Percentiles rank a stretch among this genome's conserved stretches.
Evolutionary conservation across 1,284 basidiomycete species (phyloP).

Genomic region (Ceratobasidium sp.): DNA sequence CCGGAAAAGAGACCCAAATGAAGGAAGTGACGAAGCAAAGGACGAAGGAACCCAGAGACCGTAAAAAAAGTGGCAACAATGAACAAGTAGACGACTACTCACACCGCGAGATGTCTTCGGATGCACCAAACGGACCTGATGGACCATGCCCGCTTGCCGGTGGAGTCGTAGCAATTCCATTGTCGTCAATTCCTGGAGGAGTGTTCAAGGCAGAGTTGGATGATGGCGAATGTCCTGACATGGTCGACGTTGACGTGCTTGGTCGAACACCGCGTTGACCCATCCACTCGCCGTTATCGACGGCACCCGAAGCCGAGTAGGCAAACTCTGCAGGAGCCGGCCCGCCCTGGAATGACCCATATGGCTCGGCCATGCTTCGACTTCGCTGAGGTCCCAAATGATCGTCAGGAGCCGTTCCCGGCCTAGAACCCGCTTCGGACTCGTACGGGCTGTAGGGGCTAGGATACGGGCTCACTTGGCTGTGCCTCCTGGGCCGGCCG

Average conservation of each 20-base stretch:
- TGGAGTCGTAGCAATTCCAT: slow-evolving; percentile 59
- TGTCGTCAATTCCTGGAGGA: slow-evolving; percentile 63
- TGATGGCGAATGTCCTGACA: slow-evolving; percentile 65
- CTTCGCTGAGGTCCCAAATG: slow-evolving; percentile 54
- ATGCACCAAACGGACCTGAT: slow-evolving; percentile 32
- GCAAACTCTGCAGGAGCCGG: slow-evolving; percentile 70
- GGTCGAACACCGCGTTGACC: slow-evolving; percentile 59
- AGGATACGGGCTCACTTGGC: slow-evolving; percentile 81
- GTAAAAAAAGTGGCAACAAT: slow-evolving; percentile 42
- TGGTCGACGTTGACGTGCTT: slow-evolving; percentile 72
- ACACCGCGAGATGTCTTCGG: slow-evolving; percentile 42
- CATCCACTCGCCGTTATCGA: slow-evolving; percentile 43
- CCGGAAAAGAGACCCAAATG: too few species aligned
- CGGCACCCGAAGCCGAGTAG: slow-evolving; percentile 62
- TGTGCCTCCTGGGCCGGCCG: slow-evolving; percentile 67
- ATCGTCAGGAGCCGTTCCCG: slow-evolving; percentile 51
- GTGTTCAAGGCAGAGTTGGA: slow-evolving; percentile 75
- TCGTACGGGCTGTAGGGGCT: slow-evolving; percentile 68
- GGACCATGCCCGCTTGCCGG: slow-evolving; percentile 64
- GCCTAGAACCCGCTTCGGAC: slow-evolving; percentile 52
- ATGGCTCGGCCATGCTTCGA: slow-evolving; percentile 53
- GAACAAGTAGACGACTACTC: slow-evolving; percentile 33
- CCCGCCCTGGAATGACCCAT: slow-evolving; percentile 49
- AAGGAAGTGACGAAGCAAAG: slow-evolving; percentile 20
- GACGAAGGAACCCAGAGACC: slow-evolving; percentile 41